Evolutionary conservation across 2,329 filamentous ascomycete species (phyloP), one percentile per base, ranked within the genome.

Genomic region (Harringtonia aguacate): DNA sequence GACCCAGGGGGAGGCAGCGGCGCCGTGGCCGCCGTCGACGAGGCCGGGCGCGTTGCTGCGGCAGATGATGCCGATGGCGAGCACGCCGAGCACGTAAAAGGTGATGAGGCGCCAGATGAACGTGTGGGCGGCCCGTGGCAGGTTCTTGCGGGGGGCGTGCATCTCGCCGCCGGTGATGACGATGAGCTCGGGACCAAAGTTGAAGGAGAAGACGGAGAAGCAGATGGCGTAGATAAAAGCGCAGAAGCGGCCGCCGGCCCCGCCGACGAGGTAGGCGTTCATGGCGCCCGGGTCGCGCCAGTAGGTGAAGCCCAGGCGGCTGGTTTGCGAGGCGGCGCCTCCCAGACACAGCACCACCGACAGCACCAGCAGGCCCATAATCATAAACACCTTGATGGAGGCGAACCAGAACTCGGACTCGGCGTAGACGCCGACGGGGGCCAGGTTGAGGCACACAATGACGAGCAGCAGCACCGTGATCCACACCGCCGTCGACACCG

Each of bases 391-490:
- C 60, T 80, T 80, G 60, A 79, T 66, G 38, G 67, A 71, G 30
- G 74, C 73, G 49, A 79, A 77, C 64, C 72, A 73, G 55, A 79
- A 79, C 54, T 80, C 76, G 39, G 73, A 69, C 58, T 80, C 76
- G 29, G 76, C 76, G 51, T 76, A 79, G 51, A 74, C 65, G 37
- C 64, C 61, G 18, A 78, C 73, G 42, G 72, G 71, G 43, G 77
- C 66, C 48, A 76, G 71, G 56, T 79, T 79, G 52, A 79, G 66
- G 17, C 63, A 47, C 9, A 79, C 57, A 45, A 73, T 70, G 41
- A 77, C 63, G 28, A 71, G 18, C 18, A 79, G 62, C 45, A 78
- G 67, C 31, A 79, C 64, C 38, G 72, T 68, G 47, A 82, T 79
- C 70, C 75, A 81, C 3, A 78, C 70, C 4, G 65, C 75, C 2